These are phyloP conservation scores for Penicillium daleae DNA, from an alignment of 495 filamentous ascomycete genomes.

Conservation along the genomic window DNA sequence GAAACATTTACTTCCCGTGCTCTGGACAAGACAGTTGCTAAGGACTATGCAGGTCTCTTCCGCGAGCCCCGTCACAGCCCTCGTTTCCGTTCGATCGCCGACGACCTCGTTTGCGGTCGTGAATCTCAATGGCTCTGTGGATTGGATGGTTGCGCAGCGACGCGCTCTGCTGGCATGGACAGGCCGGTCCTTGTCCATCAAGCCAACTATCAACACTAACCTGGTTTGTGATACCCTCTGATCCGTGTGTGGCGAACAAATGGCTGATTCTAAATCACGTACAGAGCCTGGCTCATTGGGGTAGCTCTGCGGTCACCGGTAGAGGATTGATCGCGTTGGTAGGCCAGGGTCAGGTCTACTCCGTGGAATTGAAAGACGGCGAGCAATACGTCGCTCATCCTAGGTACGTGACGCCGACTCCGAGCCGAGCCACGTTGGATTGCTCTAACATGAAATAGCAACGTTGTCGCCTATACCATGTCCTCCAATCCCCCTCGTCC, in stretches of 20 bases:
- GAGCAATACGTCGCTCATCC: conserved; percentile 90
- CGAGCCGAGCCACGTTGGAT: conserved; percentile 1
- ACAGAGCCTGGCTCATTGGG: conserved; percentile 85
- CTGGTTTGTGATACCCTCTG: conserved; percentile 53
- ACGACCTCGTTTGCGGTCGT: conserved; percentile 83
- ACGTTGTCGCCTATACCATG: conserved; percentile 87
- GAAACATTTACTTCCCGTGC: not conserved
- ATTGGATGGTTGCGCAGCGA: conserved; percentile 91
- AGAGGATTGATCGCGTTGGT: conserved; percentile 83
- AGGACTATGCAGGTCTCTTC: conserved; percentile 64
- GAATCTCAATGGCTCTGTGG: conserved; percentile 88
- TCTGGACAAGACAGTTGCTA: conserved; percentile 5
- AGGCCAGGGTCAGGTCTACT: conserved; percentile 84
- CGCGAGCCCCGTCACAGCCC: conserved; percentile 78
- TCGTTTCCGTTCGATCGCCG: conserved; percentile 84
- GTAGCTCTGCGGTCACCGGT: conserved; percentile 82
- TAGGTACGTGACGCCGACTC: conserved; percentile 45
- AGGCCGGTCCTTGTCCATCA: conserved; percentile 78
- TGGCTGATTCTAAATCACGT: conserved; percentile 41
- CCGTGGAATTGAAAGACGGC: conserved; percentile 71
- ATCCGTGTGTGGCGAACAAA: not conserved
- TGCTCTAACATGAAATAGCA: conserved; percentile 51
- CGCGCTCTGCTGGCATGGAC: conserved; percentile 92
- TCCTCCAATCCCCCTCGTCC: conserved; percentile 72
- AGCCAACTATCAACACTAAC: conserved; percentile 71